A percentile compares a stretch with the other conserved stretches of the same genome.
phyloP scores from a whole-genome alignment of 192 early-diverging fungal species.

The Podila epigama region DNA sequence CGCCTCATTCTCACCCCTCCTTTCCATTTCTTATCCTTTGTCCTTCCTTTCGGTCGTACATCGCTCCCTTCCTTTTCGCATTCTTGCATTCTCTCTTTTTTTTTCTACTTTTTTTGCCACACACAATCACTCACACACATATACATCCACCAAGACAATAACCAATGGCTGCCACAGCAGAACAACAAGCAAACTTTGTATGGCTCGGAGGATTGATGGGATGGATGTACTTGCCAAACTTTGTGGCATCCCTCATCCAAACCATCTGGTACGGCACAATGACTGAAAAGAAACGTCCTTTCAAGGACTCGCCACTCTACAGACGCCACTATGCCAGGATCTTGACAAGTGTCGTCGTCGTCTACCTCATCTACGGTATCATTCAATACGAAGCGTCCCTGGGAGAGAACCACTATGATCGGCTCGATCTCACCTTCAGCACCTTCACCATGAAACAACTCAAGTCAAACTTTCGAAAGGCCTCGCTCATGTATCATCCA shows the following conservation, averaged over 20 bases:
- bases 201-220: not conserved
- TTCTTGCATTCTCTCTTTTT: not conserved
- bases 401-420: conserved; percentile 2
- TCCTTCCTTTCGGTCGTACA: too few species aligned
- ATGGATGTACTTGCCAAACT: not conserved
- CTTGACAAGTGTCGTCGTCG: not conserved
- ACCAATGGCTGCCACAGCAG: not conserved
- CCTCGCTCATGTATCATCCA: conserved; percentile 19
- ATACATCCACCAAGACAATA: not conserved
- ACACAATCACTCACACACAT: not conserved
- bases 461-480: conserved; percentile 15
- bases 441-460: conserved; percentile 10
- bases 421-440: conserved; percentile 1
- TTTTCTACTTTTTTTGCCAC: not conserved
- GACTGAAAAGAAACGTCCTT: not conserved
- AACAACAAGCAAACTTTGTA: not conserved
- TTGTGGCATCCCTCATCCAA: not conserved
- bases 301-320: not conserved
- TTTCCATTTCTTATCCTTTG: too few species aligned
- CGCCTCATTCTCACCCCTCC: conserved; percentile 2
- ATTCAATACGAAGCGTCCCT: not conserved
- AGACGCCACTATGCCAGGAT: not conserved
- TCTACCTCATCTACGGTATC: conserved; percentile 1
- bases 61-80: too few species aligned
- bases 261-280: not conserved